Evolutionary conservation across 129 eudicot species (phyloP).

Genomic region (Flaveria brownii): DNA sequence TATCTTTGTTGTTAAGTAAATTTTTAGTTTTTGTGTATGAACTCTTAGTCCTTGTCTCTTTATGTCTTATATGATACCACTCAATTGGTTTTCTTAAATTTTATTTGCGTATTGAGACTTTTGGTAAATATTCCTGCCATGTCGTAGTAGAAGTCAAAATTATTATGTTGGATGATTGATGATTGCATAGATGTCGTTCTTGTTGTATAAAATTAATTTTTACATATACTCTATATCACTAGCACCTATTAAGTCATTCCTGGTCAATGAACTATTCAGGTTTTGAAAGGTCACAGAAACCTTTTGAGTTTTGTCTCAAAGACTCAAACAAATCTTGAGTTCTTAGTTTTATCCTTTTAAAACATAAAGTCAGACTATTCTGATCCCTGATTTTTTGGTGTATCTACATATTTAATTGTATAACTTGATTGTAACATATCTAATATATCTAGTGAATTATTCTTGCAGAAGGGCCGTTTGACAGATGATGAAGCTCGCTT

Average conservation of each 20-base stretch:
- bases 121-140: background rate
- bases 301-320: background rate
- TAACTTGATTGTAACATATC: slow-evolving; percentile 11
- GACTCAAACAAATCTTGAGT: background rate
- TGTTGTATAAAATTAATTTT: background rate
- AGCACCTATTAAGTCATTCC: slow-evolving; percentile 5
- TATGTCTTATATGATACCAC: background rate
- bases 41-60: background rate
- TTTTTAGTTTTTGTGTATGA: background rate
- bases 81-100: background rate
- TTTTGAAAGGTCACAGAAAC: background rate
- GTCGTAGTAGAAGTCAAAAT: slow-evolving; percentile 1
- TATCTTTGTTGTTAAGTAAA: background rate
- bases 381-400: background rate
- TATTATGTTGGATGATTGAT: slow-evolving; percentile 3
- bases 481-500: slow-evolving; percentile 88
- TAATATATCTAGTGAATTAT: slow-evolving; percentile 19
- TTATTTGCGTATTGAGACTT: slow-evolving; percentile 13
- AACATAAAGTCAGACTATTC: slow-evolving; percentile 6
- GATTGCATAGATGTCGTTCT: background rate
- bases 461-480: slow-evolving; percentile 80
- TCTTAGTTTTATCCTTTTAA: slow-evolving; percentile 12
- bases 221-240: background rate
- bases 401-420: background rate
- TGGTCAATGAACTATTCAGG: background rate